Evolutionary conservation across 1,284 basidiomycete species (phyloP), one percentile per base, ranked within the genome.

Genomic region (Microbotryum violaceum): DNA sequence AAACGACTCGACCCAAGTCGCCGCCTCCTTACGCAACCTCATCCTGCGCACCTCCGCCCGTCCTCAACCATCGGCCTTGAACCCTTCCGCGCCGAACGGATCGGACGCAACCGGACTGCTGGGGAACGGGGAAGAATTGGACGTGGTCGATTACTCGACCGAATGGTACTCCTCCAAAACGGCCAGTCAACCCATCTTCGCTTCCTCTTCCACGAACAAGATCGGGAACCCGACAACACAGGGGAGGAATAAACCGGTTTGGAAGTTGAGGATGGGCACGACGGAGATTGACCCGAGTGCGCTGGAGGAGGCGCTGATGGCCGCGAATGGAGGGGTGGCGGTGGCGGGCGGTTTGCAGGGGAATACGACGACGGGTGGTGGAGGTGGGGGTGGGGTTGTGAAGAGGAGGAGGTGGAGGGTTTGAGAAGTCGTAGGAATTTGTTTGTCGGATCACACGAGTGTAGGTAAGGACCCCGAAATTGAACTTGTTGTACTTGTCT

Each of bases 1-100:
- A 12, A 63, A 66, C 60, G 62, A 68, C 58, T 60, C 57, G 3
- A 61, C 66, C 48, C 64, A 63, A 56, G 66, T 66, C 58, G 58
- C 59, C 21, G 51, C 57, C 10, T 56, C 54, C 2, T 45, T 68
- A 18, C 64, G 66, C 1, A 68, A 68, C 58, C 54, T 68, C 10
- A 66, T 68, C 33, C 59, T 62, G 1, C 51, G 60, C 2, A 68
- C 66, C 1, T 53, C 52, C 3, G 60, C 60, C 8, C 21, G 58
- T 9, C 29, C 50, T 9, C 42, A 48, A 33, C 25, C 10, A 27
- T 23, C 51, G 7, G 6, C 8, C 3, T 27, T 23, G 2, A 21
- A 49, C 8, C 29, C 55, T 10, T 14, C 27, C 1, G 14, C 21
- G 18, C 20, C 54, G 23, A 25, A 25, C 14, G 25, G 21, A 12